Conservation (phyloP, 2,329 filamentous ascomycete genomes). For the Hysterium pulicare region DNA sequence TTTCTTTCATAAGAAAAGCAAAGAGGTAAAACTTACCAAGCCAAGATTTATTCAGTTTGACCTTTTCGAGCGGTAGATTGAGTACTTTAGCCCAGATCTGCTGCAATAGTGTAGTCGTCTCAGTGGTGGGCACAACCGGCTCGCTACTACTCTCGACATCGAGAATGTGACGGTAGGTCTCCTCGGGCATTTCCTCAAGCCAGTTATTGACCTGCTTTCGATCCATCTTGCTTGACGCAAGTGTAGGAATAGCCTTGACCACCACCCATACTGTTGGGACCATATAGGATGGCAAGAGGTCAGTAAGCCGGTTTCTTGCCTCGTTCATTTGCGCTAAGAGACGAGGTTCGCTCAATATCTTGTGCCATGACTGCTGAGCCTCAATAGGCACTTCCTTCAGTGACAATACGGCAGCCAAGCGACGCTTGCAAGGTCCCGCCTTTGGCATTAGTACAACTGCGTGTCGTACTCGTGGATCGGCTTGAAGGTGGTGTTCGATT, state of each 20-base stretch:
- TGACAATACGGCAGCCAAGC: conserved; percentile 13
- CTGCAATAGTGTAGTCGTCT: conserved; percentile 19
- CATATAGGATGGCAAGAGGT: conserved; percentile 23
- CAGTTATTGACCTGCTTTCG: conserved; percentile 39
- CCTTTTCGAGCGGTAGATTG: conserved; percentile 27
- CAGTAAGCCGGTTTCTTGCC: conserved; percentile 24
- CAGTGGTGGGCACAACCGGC: conserved; percentile 11
- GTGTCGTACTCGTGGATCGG: conserved; percentile 31
- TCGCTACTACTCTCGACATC: conserved; percentile 29
- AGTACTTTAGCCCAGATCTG: conserved; percentile 44
- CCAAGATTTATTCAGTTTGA: conserved; percentile 27
- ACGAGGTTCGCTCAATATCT: conserved; percentile 15
- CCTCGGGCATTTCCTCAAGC: conserved; percentile 19
- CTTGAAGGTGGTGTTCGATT: conserved; percentile 28
- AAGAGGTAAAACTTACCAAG: conserved; percentile 20
- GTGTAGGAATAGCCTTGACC: conserved; percentile 29
- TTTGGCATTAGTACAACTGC: conserved; percentile 42
- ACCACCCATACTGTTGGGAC: conserved; percentile 34
- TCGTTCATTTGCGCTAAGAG: conserved; percentile 22
- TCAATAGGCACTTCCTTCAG: conserved; percentile 17
- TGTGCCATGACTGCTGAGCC: conserved; percentile 7
- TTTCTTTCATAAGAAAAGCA: neutral
- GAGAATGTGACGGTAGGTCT: conserved; percentile 33
- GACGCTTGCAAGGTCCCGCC: conserved; percentile 9
- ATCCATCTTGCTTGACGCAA: conserved; percentile 30